These are phyloP conservation scores for Penicillium polonicum DNA, from an alignment of 2,329 filamentous ascomycete genomes.

Conservation along the genomic window DNA sequence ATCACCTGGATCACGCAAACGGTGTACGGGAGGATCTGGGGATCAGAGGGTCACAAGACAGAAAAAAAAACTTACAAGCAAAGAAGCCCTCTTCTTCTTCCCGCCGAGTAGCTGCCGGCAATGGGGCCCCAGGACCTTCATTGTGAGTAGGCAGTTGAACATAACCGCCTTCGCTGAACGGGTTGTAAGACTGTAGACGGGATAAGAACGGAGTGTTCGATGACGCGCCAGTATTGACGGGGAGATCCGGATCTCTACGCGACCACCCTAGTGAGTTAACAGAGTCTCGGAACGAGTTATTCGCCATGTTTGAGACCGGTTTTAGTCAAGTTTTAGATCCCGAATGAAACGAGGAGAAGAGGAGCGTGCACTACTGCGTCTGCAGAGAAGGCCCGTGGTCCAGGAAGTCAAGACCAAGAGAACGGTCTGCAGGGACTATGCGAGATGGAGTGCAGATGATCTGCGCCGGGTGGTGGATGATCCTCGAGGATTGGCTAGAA, in stretches of 20 bases:
- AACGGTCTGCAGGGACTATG: constrained; percentile 47
- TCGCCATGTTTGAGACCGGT: constrained; percentile 27
- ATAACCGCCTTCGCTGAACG: constrained; percentile 79
- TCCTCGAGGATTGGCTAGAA: constrained; percentile 19
- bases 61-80: constrained; percentile 69
- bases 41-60: constrained; percentile 21
- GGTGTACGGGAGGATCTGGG: constrained; percentile 13
- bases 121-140: constrained; percentile 76
- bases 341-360: constrained; percentile 14
- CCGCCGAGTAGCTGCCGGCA: constrained; percentile 78
- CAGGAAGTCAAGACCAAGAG: constrained; percentile 20
- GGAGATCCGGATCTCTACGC: constrained; percentile 73
- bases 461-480: constrained; percentile 35
- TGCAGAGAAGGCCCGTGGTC: constrained; percentile 22
- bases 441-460: constrained; percentile 53
- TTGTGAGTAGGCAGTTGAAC: constrained; percentile 78
- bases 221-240: constrained; percentile 62
- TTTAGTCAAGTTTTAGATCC: constrained; percentile 10
- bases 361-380: constrained; percentile 21
- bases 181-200: constrained; percentile 80
- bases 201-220: constrained; percentile 73
- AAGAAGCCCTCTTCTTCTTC: constrained; percentile 97
- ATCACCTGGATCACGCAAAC: constrained; percentile 34
- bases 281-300: constrained; percentile 81
- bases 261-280: constrained; percentile 96